These are phyloP conservation scores for Agarophyton chilense DNA, from an alignment of 23 red algal genomes.

Conservation along the genomic window DNA sequence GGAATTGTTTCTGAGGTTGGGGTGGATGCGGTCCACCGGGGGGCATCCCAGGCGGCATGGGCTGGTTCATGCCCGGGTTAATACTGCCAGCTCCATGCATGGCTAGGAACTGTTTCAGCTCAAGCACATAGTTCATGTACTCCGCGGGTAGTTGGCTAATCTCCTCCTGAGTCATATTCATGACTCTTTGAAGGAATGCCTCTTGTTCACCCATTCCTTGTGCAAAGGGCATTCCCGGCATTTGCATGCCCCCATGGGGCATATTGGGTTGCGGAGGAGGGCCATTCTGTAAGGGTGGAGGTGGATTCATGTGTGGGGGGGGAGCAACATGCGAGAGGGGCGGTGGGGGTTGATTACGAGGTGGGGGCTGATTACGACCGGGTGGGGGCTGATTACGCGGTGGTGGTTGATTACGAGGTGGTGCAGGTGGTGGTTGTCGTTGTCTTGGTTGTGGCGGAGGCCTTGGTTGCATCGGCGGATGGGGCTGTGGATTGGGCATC, in stretches of 20 bases:
- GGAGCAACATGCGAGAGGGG: conserved; percentile 11
- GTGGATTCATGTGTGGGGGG: neutral
- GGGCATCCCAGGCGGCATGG: conserved; percentile 20
- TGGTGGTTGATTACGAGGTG: conserved; percentile 29
- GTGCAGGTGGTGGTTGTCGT: neutral
- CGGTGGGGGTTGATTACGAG: neutral
- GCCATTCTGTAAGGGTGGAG: conserved; percentile 5
- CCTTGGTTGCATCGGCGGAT: conserved; percentile 23
- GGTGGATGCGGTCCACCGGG: conserved; percentile 1
- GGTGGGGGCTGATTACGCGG: conserved; percentile 5
- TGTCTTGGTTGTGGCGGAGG: conserved; percentile 14
- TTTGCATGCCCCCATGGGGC: conserved; percentile 7
- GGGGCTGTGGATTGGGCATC: conserved; percentile 34
- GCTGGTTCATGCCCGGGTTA: conserved; percentile 19
- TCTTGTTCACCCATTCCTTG: conserved; percentile 53
- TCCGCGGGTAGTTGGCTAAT: conserved; percentile 80
- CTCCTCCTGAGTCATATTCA: conserved; percentile 81
- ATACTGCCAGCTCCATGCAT: conserved; percentile 14
- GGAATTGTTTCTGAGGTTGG: conserved; percentile 7
- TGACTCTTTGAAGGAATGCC: conserved; percentile 67
- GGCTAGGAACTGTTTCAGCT: conserved; percentile 43
- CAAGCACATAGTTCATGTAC: conserved; percentile 64
- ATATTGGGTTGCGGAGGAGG: conserved; percentile 25
- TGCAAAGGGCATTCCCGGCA: conserved; percentile 13
- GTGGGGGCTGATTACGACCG: no score